Evolutionary conservation across 371 early-diverging fungal species (phyloP), one percentile per base, ranked within the genome.

Genomic region (Mucor piriformis): DNA sequence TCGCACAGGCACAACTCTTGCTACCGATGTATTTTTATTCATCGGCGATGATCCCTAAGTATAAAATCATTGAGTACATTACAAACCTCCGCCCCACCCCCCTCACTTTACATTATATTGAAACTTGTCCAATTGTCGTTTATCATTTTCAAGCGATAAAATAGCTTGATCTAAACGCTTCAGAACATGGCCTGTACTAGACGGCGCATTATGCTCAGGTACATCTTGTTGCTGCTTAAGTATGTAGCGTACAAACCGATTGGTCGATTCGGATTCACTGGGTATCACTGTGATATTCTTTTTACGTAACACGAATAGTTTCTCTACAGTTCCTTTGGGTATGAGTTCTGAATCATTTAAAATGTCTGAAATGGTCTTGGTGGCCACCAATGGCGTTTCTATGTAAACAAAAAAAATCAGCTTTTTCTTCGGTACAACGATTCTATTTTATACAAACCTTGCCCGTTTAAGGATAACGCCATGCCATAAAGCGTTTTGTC

Each of bases 301-400:
- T 52, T 50, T 63, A 12, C 73, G 64, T 37, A 77, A 52, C 18
- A 74, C 66, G 56, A 77, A 74, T 20, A 63, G n/a, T 49, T 73
- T 73, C 46, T 77, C 77, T 34, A 51, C 55, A 1, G 66, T 58
- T n/a, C 63, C 66, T 34, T 66, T 67, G 15, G 71, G 67, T 20
- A 66, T 63, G 15, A 66, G 33, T 0, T 40, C 44, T 2, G 60
- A 10, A 21, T 70, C 64, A 24, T 42, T 61, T 10, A 70, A 37
- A 29, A 61, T 49, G 10, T 63, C 67, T 24, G 42, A 37, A 18
- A 70, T 47, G 11, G 53, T 57, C 24, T 57, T 58, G 1, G 55
- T 23, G 20, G 40, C 3, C 25, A 37, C 10, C 12, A 70, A 24
- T 5, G 40, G 11, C 46, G 50, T 67, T 54, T 70, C 71, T 70